Percentiles rank a stretch among this genome's conserved stretches.
phyloP scores from a whole-genome alignment of 2,329 filamentous ascomycete species.

The Colletotrichum lindemuthianum region DNA sequence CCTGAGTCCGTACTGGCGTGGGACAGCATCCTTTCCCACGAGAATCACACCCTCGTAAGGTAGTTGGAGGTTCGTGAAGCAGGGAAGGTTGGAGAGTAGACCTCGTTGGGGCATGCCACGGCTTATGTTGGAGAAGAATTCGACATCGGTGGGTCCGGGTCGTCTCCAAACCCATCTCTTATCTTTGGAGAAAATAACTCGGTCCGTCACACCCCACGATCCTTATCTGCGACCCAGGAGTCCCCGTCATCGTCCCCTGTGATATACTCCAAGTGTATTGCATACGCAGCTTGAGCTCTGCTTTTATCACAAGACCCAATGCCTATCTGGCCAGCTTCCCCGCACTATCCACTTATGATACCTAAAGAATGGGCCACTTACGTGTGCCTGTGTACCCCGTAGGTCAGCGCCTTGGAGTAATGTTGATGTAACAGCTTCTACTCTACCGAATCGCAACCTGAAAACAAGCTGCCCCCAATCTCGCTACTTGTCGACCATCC shows the following conservation, averaged over 20 bases:
- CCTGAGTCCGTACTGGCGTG: constrained; percentile 15
- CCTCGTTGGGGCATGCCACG: constrained; percentile 18
- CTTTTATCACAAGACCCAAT: constrained; percentile 2
- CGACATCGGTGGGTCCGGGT: constrained; percentile 6
- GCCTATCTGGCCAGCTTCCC: constrained; percentile 17
- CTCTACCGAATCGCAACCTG: no score
- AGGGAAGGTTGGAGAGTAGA: constrained; percentile 32
- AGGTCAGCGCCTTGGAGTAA: neutral
- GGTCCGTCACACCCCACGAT: constrained; percentile 11
- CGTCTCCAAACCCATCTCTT: constrained; percentile 23
- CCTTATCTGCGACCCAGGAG: constrained; percentile 3
- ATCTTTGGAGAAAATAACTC: constrained; percentile 33
- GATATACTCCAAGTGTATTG: no score
- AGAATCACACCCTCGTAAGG: neutral
- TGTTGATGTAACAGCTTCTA: no score
- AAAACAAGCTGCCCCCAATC: no score
- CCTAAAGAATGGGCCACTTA: neutral
- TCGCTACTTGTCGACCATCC: no score
- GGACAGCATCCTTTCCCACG: constrained; percentile 24
- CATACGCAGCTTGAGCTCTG: neutral
- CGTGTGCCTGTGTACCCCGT: no score
- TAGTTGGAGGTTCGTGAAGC: constrained; percentile 23
- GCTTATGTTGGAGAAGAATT: constrained; percentile 36
- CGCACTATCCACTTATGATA: constrained; percentile 28
- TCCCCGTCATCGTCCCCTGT: neutral